Conservation (phyloP, 2,329 filamentous ascomycete genomes). For the Amauroascus verrucosus region DNA sequence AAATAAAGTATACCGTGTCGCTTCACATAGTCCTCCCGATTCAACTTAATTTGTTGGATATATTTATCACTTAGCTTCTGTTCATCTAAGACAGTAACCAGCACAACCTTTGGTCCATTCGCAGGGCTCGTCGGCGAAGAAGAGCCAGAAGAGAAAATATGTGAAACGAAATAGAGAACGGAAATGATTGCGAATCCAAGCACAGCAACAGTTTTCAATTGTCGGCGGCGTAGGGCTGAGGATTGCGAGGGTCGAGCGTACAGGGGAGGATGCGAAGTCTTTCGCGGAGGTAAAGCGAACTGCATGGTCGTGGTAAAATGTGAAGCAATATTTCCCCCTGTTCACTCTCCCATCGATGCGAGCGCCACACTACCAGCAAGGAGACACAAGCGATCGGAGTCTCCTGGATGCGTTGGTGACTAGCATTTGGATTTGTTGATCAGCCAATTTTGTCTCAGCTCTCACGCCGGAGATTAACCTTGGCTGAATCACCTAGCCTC, state of each 20-base stretch:
- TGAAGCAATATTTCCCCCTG: not conserved
- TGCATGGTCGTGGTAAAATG: conserved; percentile 51
- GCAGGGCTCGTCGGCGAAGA: conserved; percentile 28
- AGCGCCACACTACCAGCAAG: not conserved
- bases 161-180: conserved; percentile 52
- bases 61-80: conserved; percentile 55
- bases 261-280: conserved; percentile 64
- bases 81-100: conserved; percentile 77
- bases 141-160: conserved; percentile 27
- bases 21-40: conserved; percentile 72
- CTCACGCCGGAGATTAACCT: conserved; percentile 3
- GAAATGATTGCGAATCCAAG: conserved; percentile 46
- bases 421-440: conserved; percentile 2
- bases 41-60: conserved; percentile 63
- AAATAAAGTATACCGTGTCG: conserved; percentile 59
- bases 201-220: conserved; percentile 51
- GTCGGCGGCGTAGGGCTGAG: conserved; percentile 46
- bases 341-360: conserved; percentile 10
- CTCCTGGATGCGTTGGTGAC: not conserved
- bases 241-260: conserved; percentile 46
- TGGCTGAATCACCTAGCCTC: not conserved
- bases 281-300: conserved; percentile 79
- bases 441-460: conserved; percentile 6
- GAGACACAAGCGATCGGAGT: conserved; percentile 3
- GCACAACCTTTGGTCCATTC: conserved; percentile 47